A percentile compares a stretch with the other conserved stretches of the same genome.
These are phyloP conservation scores for Musa troglodytarum DNA, from an alignment of 176 grass and related monocot genomes.

Conservation along the genomic window DNA sequence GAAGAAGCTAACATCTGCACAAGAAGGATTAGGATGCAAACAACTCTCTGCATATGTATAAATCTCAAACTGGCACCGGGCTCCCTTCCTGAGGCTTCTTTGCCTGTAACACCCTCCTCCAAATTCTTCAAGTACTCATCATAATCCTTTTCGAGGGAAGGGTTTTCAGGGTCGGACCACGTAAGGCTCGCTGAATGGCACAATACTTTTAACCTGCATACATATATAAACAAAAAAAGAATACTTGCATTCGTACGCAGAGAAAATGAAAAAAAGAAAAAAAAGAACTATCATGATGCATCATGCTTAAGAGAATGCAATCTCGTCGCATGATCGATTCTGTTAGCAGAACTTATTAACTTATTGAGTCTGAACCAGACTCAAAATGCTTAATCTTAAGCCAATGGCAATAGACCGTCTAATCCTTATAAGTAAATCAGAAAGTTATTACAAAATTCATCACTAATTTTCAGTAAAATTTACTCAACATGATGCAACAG, in stretches of 20 bases:
- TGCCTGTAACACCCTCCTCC: constrained; percentile 71
- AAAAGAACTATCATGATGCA: not conserved
- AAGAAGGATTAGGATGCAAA: not conserved
- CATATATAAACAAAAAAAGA: not conserved
- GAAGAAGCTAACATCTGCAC: not conserved
- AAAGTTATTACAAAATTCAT: too few species aligned
- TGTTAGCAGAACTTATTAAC: too few species aligned
- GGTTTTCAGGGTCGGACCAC: constrained; percentile 64
- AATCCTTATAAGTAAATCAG: too few species aligned
- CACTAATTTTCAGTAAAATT: too few species aligned
- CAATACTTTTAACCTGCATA: constrained; percentile 84
- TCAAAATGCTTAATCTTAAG: too few species aligned
- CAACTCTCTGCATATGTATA: not conserved
- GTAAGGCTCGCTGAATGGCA: constrained; percentile 80
- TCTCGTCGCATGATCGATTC: not conserved
- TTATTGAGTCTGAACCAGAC: too few species aligned
- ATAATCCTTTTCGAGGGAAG: constrained; percentile 75
- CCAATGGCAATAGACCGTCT: too few species aligned
- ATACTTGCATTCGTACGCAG: not conserved
- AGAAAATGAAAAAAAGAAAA: not conserved
- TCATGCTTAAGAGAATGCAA: not conserved
- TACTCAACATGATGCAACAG: too few species aligned
- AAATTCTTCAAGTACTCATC: constrained; percentile 70
- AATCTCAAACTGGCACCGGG: constrained; percentile 41
- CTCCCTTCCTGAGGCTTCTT: constrained; percentile 79